A percentile compares a stretch with the other conserved stretches of the same genome.
Evolutionary conservation across 306 rosid genomes (phyloP).

Genomic region (Vachellia collinsii): DNA sequence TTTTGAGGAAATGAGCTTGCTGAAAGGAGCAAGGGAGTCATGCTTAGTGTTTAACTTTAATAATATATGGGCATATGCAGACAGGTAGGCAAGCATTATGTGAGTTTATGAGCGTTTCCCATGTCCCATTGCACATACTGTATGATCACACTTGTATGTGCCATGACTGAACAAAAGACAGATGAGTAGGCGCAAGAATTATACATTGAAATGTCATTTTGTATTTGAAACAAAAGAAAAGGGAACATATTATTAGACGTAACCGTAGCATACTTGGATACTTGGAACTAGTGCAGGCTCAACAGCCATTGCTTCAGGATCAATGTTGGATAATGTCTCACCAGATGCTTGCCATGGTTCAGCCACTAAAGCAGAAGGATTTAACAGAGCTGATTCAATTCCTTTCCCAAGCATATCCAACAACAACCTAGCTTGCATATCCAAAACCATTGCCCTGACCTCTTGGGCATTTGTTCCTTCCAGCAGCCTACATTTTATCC

Average conservation of each 20-base stretch:
- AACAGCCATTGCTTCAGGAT: slow-evolving; percentile 90
- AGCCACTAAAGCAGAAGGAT: slow-evolving; percentile 84
- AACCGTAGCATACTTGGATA: slow-evolving; percentile 68
- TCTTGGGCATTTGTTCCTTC: slow-evolving; percentile 98
- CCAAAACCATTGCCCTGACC: slow-evolving; percentile 99
- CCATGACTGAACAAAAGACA: slow-evolving; percentile 26
- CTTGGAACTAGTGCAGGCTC: slow-evolving; percentile 81
- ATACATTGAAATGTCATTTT: slow-evolving; percentile 10
- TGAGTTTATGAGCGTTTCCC: slow-evolving; percentile 13
- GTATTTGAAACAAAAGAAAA: slow-evolving; percentile 23
- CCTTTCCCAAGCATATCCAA: slow-evolving; percentile 99
- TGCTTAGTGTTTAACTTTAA: slow-evolving; percentile 16
- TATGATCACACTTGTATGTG: not conserved
- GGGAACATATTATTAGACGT: slow-evolving; percentile 26
- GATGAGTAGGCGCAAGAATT: slow-evolving; percentile 6
- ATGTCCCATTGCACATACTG: not conserved
- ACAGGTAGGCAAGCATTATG: slow-evolving; percentile 4
- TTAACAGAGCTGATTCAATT: slow-evolving; percentile 90
- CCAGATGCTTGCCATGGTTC: slow-evolving; percentile 90
- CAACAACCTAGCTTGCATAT: slow-evolving; percentile 98
- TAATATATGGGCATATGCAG: not conserved
- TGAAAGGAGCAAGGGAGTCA: slow-evolving; percentile 7
- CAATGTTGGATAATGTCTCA: slow-evolving; percentile 77
- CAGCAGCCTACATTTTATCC: slow-evolving; percentile 93
- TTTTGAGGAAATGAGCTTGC: slow-evolving; percentile 24